Evolutionary conservation across 1,284 basidiomycete species (phyloP).

Genomic region (Ganoderma sinense): DNA sequence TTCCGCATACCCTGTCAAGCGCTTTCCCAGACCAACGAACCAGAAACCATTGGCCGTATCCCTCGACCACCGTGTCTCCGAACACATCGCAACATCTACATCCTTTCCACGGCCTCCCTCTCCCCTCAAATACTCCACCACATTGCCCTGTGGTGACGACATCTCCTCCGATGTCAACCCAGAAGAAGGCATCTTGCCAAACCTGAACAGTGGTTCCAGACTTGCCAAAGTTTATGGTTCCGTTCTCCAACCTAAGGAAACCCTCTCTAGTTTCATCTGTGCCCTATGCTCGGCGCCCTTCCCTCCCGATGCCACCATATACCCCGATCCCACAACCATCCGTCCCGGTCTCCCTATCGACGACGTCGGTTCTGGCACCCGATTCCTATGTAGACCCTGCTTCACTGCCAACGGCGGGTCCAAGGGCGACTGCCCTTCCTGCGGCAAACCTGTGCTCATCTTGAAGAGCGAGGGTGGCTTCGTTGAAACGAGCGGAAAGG

Average conservation of each 20-base stretch:
- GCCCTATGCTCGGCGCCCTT: slow-evolving; percentile 69
- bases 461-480: slow-evolving; percentile 80
- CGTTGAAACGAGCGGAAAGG: slow-evolving; percentile 68
- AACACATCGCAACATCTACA: slow-evolving; percentile 60
- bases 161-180: slow-evolving; percentile 41
- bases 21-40: slow-evolving; percentile 56
- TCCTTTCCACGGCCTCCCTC: slow-evolving; percentile 59
- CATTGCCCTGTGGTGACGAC: slow-evolving; percentile 51
- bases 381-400: slow-evolving; percentile 77
- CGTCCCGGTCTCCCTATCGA: slow-evolving; percentile 29
- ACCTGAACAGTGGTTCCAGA: slow-evolving; percentile 61
- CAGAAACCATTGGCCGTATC: slow-evolving; percentile 40
- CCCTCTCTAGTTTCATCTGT: slow-evolving; percentile 71
- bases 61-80: slow-evolving; percentile 57
- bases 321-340: slow-evolving; percentile 67
- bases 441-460: slow-evolving; percentile 71
- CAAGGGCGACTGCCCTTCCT: slow-evolving; percentile 73
- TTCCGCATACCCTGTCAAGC: slow-evolving; percentile 42
- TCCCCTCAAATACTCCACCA: slow-evolving; percentile 57
- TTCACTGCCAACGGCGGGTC: slow-evolving; percentile 76
- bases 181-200: slow-evolving; percentile 64
- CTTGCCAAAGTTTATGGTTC: slow-evolving; percentile 86
- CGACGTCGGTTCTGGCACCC: slow-evolving; percentile 45
- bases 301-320: slow-evolving; percentile 82
- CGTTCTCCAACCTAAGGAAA: slow-evolving; percentile 79